Percentiles rank a stretch among this genome's conserved stretches.
phyloP scores from a whole-genome alignment of 768 basidiomycete species.

The Neoboletus subvelutipes region DNA sequence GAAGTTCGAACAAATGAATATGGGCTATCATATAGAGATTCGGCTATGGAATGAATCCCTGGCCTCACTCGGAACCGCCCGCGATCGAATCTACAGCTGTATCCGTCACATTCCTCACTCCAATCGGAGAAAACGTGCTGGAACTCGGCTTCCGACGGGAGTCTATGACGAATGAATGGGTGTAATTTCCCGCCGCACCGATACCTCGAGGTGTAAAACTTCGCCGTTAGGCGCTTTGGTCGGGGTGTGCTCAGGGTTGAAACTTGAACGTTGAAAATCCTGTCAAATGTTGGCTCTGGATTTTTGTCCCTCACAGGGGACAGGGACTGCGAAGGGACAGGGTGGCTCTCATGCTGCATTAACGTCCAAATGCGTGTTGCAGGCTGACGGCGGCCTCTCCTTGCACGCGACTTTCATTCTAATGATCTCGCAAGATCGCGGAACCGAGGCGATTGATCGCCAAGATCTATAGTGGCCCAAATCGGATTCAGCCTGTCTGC shows the following conservation, averaged over 20 bases:
- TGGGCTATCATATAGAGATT: constrained; percentile 31
- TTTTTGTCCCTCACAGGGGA: constrained; percentile 16
- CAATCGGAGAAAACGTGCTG: constrained; percentile 9
- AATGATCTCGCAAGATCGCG: constrained; percentile 15
- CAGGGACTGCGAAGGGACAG: constrained; percentile 13
- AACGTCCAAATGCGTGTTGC: constrained; percentile 5
- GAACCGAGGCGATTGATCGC: constrained; percentile 30
- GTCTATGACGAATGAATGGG: constrained; percentile 31
- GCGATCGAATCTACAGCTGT: constrained; percentile 8
- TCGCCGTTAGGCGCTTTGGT: constrained; percentile 31
- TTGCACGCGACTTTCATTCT: constrained; percentile 22
- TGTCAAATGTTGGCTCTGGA: constrained; percentile 15
- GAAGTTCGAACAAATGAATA: constrained; percentile 21
- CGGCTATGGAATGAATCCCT: constrained; percentile 20
- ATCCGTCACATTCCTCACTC: constrained; percentile 9
- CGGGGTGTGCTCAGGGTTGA: constrained; percentile 35
- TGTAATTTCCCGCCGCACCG: constrained; percentile 33
- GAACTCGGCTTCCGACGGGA: constrained; percentile 31
- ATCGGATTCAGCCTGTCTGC: constrained; percentile 12
- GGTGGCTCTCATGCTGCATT: constrained; percentile 10
- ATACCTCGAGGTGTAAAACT: constrained; percentile 33
- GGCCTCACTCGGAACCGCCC: constrained; percentile 24
- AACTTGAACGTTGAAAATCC: constrained; percentile 25
- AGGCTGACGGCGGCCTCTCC: constrained; percentile 9
- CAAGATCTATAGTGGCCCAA: constrained; percentile 15